Percentiles rank a stretch among this genome's conserved stretches.
Evolutionary conservation across 306 rosid genomes (phyloP).

Genomic region (Castanopsis chinensis): DNA sequence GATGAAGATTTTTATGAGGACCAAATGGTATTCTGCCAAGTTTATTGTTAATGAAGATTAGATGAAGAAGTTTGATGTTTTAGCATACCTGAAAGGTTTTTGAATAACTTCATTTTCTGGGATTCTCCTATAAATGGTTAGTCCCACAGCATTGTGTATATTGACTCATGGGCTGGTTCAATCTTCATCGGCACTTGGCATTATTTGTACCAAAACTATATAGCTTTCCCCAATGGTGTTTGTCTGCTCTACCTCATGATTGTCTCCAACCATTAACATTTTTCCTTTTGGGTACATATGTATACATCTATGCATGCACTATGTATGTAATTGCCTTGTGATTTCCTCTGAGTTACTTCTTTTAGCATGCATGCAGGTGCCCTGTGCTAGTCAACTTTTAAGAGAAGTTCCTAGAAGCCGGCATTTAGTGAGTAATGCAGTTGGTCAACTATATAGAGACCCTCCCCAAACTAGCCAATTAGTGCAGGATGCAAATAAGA

Average conservation of each 20-base stretch:
- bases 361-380: slow-evolving; percentile 67
- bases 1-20: background rate
- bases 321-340: background rate
- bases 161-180: too few species aligned
- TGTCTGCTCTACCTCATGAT: background rate
- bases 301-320: slow-evolving; percentile 1
- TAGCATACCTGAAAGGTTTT: too few species aligned
- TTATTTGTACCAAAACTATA: too few species aligned
- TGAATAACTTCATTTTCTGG: too few species aligned
- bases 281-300: background rate
- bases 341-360: slow-evolving; percentile 48
- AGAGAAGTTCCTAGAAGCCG: slow-evolving; percentile 40
- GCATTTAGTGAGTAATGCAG: slow-evolving; percentile 31
- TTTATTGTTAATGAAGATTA: too few species aligned
- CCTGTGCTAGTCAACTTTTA: slow-evolving; percentile 35
- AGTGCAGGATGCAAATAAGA: slow-evolving; percentile 23
- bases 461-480: slow-evolving; percentile 25
- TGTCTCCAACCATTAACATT: background rate
- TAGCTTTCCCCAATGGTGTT: background rate
- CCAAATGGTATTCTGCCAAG: too few species aligned
- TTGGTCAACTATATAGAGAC: slow-evolving; percentile 28
- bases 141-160: too few species aligned
- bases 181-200: too few species aligned
- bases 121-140: too few species aligned
- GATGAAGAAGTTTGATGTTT: too few species aligned